Percentiles rank a stretch among this genome's conserved stretches.
These are phyloP conservation scores for Russula sp. DNA, from an alignment of 768 basidiomycete species.

Conservation along the genomic window DNA sequence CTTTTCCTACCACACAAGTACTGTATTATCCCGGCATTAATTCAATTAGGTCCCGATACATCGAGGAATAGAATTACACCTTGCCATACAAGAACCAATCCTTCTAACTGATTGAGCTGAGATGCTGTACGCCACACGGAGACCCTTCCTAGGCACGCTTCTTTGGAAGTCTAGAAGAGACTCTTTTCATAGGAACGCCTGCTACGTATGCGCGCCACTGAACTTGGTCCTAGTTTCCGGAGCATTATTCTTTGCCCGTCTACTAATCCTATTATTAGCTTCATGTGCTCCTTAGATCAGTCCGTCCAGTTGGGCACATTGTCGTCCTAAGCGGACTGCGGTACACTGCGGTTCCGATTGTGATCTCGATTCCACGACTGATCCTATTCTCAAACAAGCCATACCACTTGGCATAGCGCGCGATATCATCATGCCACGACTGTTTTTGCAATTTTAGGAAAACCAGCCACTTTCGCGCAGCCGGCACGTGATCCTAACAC, in stretches of 20 bases:
- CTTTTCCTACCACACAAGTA: neutral
- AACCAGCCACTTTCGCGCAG: slow-evolving; percentile 1
- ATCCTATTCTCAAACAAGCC: neutral
- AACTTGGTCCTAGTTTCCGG: neutral
- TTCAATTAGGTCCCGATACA: neutral
- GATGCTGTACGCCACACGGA: neutral
- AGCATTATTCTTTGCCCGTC: neutral
- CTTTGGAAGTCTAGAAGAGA: neutral
- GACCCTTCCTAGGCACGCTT: neutral
- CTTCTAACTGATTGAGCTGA: neutral
- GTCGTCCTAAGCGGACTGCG: slow-evolving; percentile 2
- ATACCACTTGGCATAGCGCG: neutral
- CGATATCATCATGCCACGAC: neutral
- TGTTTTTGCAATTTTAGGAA: neutral
- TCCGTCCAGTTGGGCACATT: neutral
- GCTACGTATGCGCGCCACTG: neutral
- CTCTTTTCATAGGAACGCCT: neutral
- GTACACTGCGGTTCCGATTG: slow-evolving; percentile 7
- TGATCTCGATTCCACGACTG: neutral
- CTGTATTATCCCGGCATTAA: slow-evolving; percentile 9
- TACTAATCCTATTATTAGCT: neutral
- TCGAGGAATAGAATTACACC: slow-evolving; percentile 3
- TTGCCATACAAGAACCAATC: neutral
- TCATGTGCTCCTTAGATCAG: neutral
- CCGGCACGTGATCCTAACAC: slow-evolving; percentile 11